Percentiles rank a stretch among this genome's conserved stretches.
Conservation (phyloP, 2,329 filamentous ascomycete genomes). For the Coniochaeta sp. region DNA sequence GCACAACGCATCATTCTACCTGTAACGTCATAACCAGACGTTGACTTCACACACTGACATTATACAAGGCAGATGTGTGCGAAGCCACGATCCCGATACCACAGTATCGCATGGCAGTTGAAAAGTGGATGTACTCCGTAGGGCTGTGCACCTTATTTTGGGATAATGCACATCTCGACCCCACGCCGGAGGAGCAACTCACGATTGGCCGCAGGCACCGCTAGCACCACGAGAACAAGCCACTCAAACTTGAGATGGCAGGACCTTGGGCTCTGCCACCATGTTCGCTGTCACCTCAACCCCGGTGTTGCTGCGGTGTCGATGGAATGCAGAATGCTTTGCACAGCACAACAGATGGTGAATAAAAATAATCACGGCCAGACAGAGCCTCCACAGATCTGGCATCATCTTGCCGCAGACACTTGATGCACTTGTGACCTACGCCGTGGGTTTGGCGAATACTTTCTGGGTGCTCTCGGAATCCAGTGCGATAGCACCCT, state of each 20-base stretch:
- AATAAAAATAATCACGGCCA: neutral
- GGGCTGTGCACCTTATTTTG: constrained; percentile 3
- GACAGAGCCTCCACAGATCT: neutral
- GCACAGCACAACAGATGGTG: neutral
- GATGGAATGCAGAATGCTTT: neutral
- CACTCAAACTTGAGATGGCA: neutral
- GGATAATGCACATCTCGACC: neutral
- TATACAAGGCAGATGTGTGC: neutral
- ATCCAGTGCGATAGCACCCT: too few relatives aligned
- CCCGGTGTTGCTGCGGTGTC: neutral
- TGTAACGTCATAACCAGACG: neutral
- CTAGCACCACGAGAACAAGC: too few relatives aligned
- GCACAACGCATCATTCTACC: neutral
- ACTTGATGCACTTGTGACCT: neutral
- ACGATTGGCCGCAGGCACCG: neutral
- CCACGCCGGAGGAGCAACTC: neutral
- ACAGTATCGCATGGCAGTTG: neutral
- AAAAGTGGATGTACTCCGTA: constrained; percentile 1
- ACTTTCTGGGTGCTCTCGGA: neutral
- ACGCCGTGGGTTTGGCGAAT: neutral
- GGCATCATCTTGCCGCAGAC: neutral
- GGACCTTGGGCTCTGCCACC: neutral
- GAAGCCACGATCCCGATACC: constrained; percentile 1
- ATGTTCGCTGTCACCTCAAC: neutral
- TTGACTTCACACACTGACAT: neutral